Conservation (phyloP, 1,139 yeast genomes). For the Saccharomyces hybrid region DNA sequence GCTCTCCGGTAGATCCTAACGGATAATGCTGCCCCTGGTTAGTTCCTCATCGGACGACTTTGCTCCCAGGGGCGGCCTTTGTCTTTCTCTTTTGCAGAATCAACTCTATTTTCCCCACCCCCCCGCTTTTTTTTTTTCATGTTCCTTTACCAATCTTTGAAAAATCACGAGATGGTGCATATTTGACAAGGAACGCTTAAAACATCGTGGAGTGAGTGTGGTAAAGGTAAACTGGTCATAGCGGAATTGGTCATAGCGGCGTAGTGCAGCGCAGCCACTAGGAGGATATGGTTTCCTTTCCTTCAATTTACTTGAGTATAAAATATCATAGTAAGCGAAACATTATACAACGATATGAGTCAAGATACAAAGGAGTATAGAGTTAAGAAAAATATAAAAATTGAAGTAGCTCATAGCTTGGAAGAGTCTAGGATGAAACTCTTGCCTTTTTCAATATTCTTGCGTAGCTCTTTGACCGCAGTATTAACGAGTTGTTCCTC, state of each 20-base stretch:
- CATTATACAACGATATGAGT: background rate
- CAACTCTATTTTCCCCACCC: background rate
- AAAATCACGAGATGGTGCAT: background rate
- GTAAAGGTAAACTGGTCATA: background rate
- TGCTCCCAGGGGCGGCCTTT: background rate
- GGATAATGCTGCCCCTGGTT: background rate
- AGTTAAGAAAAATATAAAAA: background rate
- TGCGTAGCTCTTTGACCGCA: constrained; percentile 48
- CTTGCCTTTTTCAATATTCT: constrained; percentile 55
- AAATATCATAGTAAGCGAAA: background rate
- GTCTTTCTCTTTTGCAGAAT: background rate
- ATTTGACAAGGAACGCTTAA: background rate
- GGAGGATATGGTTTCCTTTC: background rate
- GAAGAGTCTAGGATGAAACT: constrained; percentile 39
- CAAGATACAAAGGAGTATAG: background rate
- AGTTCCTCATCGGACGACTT: background rate
- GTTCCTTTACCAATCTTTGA: background rate
- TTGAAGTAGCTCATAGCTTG: constrained; percentile 11
- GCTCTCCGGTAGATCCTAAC: background rate
- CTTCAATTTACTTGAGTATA: background rate
- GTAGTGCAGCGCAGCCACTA: background rate
- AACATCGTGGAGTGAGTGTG: background rate
- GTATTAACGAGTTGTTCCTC: constrained; percentile 44
- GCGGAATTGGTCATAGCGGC: background rate
- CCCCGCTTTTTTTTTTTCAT: background rate